A percentile compares a stretch with the other conserved stretches of the same genome.
Conservation (phyloP, 768 basidiomycete species). For the Stropharia rugosoannulata region DNA sequence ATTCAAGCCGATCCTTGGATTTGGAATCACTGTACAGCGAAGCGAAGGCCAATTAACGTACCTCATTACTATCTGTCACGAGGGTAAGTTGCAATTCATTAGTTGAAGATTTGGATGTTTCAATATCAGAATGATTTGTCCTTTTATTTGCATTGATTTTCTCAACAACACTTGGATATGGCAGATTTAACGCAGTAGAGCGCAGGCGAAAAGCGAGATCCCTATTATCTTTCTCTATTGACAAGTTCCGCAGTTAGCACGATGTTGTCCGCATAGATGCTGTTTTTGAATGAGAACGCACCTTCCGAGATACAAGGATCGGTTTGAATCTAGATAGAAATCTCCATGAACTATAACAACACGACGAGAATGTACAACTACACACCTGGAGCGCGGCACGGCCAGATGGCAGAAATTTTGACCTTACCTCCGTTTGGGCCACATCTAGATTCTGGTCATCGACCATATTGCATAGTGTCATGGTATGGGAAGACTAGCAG, state of each 20-base stretch:
- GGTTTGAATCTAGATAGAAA: constrained; percentile 19
- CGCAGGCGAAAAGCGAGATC: constrained; percentile 7
- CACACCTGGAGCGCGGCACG: constrained; percentile 13
- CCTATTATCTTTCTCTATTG: constrained; percentile 2
- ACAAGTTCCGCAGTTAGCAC: constrained; percentile 14
- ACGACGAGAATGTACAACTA: constrained; percentile 3
- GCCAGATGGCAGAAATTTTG: constrained; percentile 1
- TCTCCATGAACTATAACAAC: constrained; percentile 15
- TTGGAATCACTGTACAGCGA: constrained; percentile 6
- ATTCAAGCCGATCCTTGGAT: constrained; percentile 5
- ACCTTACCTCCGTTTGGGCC: constrained; percentile 7
- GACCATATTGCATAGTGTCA: constrained; percentile 1
- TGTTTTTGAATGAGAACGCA: constrained; percentile 6
- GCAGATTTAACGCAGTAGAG: constrained; percentile 9
- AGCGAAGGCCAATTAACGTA: constrained; percentile 7
- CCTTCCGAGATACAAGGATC: constrained; percentile 16
- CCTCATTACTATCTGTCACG: constrained; percentile 1
- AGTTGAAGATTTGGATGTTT: constrained; percentile 8
- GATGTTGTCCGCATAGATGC: constrained; percentile 9
- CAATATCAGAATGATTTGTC: constrained; percentile 1
- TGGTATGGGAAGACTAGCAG: constrained; percentile 18
- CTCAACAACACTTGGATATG: constrained; percentile 11
- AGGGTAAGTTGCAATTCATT: constrained; percentile 1
- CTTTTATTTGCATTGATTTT: constrained; percentile 2
- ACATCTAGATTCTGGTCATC: constrained; percentile 2